Conservation (phyloP, 2,329 filamentous ascomycete species). For the Alternaria metachromatica region DNA sequence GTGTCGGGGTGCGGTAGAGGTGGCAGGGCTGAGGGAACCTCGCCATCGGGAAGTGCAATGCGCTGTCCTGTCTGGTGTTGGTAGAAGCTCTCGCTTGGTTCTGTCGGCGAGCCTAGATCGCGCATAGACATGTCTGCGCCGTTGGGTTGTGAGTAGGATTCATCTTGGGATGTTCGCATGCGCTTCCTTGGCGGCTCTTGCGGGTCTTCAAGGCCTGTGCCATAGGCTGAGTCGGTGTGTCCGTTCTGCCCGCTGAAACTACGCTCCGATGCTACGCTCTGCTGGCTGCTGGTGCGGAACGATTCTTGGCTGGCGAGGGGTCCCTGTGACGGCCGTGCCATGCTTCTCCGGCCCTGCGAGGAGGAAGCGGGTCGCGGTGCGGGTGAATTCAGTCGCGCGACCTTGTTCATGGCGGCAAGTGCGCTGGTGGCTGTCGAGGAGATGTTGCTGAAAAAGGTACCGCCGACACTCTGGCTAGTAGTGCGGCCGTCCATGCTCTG, state of each 20-base stretch:
- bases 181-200: constrained; percentile 85
- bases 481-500: constrained; percentile 71
- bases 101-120: constrained; percentile 71
- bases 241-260: constrained; percentile 65
- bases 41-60: constrained; percentile 54
- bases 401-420: constrained; percentile 93
- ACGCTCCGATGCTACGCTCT: constrained; percentile 77
- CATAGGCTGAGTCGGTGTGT: constrained; percentile 70
- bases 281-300: constrained; percentile 78
- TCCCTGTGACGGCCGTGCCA: constrained; percentile 74
- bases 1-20: constrained; percentile 67
- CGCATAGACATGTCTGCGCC: constrained; percentile 65
- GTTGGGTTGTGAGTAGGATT: constrained; percentile 49
- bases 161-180: constrained; percentile 57
- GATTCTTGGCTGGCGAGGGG: constrained; percentile 67
- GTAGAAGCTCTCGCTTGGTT: constrained; percentile 77
- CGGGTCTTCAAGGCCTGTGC: constrained; percentile 62
- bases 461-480: constrained; percentile 68
- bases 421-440: constrained; percentile 91
- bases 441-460: constrained; percentile 97
- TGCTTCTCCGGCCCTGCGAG: constrained; percentile 70
- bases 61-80: constrained; percentile 55
- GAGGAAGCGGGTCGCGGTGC: constrained; percentile 67
- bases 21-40: constrained; percentile 66
- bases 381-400: constrained; percentile 86